Evolutionary conservation across 371 early-diverging fungal genomes (phyloP), one percentile per base, ranked within the genome.

Genomic region (Mucor circinelloides): DNA sequence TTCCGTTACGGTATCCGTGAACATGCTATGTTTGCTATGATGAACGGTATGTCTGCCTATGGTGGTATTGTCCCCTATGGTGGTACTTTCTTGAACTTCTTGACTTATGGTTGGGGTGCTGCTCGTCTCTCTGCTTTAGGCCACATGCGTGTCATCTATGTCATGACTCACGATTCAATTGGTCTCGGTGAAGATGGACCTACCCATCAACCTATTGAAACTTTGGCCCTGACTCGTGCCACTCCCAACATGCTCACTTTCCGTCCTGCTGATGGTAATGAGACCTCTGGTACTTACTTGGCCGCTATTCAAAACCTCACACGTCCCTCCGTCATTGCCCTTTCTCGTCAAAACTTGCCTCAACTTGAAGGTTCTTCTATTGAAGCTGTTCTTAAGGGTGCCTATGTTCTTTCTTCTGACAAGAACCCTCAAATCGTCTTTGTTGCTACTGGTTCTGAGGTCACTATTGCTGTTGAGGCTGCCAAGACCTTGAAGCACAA

Each of bases 161-260:
- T 99, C 71, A 94, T 98, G 94, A 99, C 99, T 64, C 99, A 99
- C 88, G 99, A 99, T 86, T 99, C 99, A n/a, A 98, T 99, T 69
- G 99, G 98, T 69, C 88, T 98, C 52, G 94, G 94, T 73, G 99
- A 99, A 82, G 99, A 99, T 81, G 99, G 99, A 12, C 99, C 99
- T 34, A 99, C 99, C 23, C 99, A 99, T 85, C 99, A 99, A 84
- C 99, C 99, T 15, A 94, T 99, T 58, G 99, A 99, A 81, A 96
- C 96, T 12, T 75, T 99, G 70, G 89, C 98, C 46, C 79, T 90
- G 67, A 82, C 97, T 31, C 93, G 99, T 62, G 98, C 98, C 13
- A 92, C 95, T n/a, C 99, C 99, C 56, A 95, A 96, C 84, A 82
- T 94, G 74, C 78, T 91, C 48, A 88, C 89, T 63, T 79, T 97